These are phyloP conservation scores for Pterocarpus santalinus DNA, from an alignment of 306 rosid genomes.

Conservation along the genomic window DNA sequence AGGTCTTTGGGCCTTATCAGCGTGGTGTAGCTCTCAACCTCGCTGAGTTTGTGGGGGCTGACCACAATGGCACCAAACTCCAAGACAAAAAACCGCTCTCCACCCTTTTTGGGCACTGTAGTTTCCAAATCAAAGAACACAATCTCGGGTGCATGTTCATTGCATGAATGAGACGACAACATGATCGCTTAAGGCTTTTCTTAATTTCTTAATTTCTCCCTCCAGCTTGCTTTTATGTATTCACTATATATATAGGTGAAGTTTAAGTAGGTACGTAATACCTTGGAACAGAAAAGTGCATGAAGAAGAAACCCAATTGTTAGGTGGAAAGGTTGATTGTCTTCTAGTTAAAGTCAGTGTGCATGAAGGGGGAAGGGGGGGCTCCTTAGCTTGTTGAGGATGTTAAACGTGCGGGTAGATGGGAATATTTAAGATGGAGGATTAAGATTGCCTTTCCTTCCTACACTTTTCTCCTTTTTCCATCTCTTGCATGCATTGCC, in stretches of 20 bases:
- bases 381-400: conserved; percentile 65
- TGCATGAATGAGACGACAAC: conserved; percentile 53
- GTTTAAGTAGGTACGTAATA: neutral
- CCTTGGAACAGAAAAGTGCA: conserved; percentile 35
- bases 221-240: conserved; percentile 23
- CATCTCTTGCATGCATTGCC: conserved; percentile 30
- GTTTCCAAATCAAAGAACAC: conserved; percentile 98
- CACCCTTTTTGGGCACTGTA: conserved; percentile 75
- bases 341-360: conserved; percentile 72
- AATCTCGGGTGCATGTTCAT: conserved; percentile 62
- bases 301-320: conserved; percentile 51
- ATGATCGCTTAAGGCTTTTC: conserved; percentile 32
- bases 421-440: conserved; percentile 48
- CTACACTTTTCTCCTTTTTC: neutral
- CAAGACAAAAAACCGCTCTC: conserved; percentile 74
- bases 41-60: conserved; percentile 71
- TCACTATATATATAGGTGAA: neutral
- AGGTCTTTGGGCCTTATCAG: conserved; percentile 76
- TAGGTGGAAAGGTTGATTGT: conserved; percentile 62
- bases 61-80: conserved; percentile 96
- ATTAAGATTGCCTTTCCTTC: conserved; percentile 40
- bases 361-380: conserved; percentile 48
- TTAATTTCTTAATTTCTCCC: neutral
- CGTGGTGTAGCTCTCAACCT: conserved; percentile 79
- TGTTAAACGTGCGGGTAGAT: conserved; percentile 48